phyloP scores from a whole-genome alignment of 2,329 filamentous ascomycete genomes.

The Fusarium nygamai region DNA sequence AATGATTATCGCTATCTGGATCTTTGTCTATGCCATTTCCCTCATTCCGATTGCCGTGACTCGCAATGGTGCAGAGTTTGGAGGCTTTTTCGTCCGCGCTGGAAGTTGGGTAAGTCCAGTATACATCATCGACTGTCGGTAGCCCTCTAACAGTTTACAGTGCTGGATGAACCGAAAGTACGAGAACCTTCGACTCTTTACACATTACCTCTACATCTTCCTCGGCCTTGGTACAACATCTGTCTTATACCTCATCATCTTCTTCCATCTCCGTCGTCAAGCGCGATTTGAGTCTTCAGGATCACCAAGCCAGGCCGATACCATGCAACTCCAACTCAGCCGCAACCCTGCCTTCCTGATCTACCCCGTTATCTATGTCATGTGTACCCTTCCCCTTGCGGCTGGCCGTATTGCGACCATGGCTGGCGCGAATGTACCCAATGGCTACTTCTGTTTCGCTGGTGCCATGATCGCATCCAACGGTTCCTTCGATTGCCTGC shows the following conservation, averaged over 20 bases:
- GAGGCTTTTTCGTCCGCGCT: conserved; percentile 70
- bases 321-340: conserved; percentile 28
- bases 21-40: conserved; percentile 67
- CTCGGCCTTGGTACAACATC: conserved; percentile 51
- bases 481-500: conserved; percentile 63
- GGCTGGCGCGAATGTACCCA: conserved; percentile 60
- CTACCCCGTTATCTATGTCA: conserved; percentile 74
- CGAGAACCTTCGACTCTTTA: conserved; percentile 63
- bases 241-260: conserved; percentile 54
- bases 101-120: conserved; percentile 65
- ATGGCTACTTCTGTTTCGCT: conserved; percentile 67
- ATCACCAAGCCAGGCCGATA: conserved; percentile 19
- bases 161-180: conserved; percentile 71
- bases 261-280: conserved; percentile 50
- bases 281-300: conserved; percentile 9
- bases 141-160: conserved; percentile 43
- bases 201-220: conserved; percentile 74
- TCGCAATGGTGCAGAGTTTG: conserved; percentile 51
- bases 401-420: conserved; percentile 71
- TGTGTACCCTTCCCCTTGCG: conserved; percentile 75
- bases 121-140: rapidly evolving
- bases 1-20: conserved; percentile 62
- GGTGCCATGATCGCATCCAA: conserved; percentile 68
- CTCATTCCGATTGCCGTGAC: conserved; percentile 60
- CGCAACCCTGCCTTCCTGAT: conserved; percentile 68